Evolutionary conservation across 2,329 filamentous ascomycete genomes (phyloP).

Genomic region (Fusarium mundagurra): DNA sequence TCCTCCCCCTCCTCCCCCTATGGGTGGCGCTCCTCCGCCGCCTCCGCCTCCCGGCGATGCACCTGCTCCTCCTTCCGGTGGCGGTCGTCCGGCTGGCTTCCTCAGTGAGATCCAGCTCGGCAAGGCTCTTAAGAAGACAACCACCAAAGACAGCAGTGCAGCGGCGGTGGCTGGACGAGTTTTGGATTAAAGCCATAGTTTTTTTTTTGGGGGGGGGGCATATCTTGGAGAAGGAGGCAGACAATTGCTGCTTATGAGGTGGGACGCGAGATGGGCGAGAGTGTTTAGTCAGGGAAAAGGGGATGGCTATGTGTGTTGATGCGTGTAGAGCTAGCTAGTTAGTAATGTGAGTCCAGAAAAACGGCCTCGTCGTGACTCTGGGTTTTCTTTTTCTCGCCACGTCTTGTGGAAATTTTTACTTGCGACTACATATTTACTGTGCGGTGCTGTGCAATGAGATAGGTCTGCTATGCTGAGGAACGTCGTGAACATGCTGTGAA

Average conservation of each 20-base stretch:
- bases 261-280: slow-evolving; percentile 9
- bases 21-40: slow-evolving; percentile 48
- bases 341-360: slow-evolving; percentile 26
- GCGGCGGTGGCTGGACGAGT: slow-evolving; percentile 82
- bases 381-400: slow-evolving; percentile 14
- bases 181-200: slow-evolving; percentile 54
- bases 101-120: slow-evolving; percentile 86
- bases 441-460: neutral
- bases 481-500: slow-evolving; percentile 4
- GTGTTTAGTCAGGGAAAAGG: slow-evolving; percentile 5
- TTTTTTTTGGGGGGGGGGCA: neutral
- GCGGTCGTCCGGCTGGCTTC: slow-evolving; percentile 69
- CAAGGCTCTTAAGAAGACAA: slow-evolving; percentile 82
- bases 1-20: slow-evolving; percentile 57
- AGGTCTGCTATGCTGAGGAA: slow-evolving; percentile 5
- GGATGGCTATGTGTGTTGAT: slow-evolving; percentile 8
- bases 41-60: slow-evolving; percentile 56
- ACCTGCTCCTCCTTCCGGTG: slow-evolving; percentile 56
- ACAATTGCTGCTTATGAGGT: slow-evolving; percentile 2
- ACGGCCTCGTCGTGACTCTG: slow-evolving; percentile 9
- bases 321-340: slow-evolving; percentile 15
- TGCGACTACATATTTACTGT: neutral
- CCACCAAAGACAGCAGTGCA: slow-evolving; percentile 86
- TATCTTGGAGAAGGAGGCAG: neutral
- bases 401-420: slow-evolving; percentile 16